These are phyloP conservation scores for Gilbertella persicaria DNA, from an alignment of 371 early-diverging fungal species.

Conservation along the genomic window DNA sequence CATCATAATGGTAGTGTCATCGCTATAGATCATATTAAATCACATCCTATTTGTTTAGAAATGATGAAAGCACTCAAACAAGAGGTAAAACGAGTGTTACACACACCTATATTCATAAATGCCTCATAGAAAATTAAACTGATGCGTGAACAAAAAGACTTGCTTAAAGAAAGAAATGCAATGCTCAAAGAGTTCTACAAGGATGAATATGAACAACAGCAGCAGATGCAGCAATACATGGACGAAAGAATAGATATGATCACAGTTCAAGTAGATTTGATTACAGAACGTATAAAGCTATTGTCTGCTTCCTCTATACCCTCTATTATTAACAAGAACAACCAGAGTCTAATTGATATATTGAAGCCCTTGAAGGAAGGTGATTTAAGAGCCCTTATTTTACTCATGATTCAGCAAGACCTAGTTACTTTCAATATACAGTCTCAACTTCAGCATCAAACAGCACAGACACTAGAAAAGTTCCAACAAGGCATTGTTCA, in stretches of 20 bases:
- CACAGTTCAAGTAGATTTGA: constrained; percentile 30
- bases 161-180: constrained; percentile 63
- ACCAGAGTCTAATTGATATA: constrained; percentile 10
- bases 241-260: constrained; percentile 71
- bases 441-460: constrained; percentile 3
- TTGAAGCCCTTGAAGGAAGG: constrained; percentile 14
- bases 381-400: constrained; percentile 13
- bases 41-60: constrained; percentile 10
- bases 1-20: constrained; percentile 4
- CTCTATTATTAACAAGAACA: constrained; percentile 4
- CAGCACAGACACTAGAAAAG: not conserved
- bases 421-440: not conserved
- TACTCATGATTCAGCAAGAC: constrained; percentile 19
- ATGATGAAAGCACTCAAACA: constrained; percentile 18
- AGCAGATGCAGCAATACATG: constrained; percentile 63
- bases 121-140: constrained; percentile 36
- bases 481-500: constrained; percentile 19
- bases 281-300: constrained; percentile 21
- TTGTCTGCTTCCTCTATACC: not conserved
- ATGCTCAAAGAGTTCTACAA: constrained; percentile 32
- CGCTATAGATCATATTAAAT: constrained; percentile 14
- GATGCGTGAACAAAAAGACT: constrained; percentile 64
- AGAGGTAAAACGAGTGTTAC: constrained; percentile 4
- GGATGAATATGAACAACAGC: constrained; percentile 37
- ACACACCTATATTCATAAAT: not conserved